Percentiles rank a stretch among this genome's conserved stretches.
Evolutionary conservation across 352 stramenopile genomes (phyloP).

Genomic region (Pythium periplocum): DNA sequence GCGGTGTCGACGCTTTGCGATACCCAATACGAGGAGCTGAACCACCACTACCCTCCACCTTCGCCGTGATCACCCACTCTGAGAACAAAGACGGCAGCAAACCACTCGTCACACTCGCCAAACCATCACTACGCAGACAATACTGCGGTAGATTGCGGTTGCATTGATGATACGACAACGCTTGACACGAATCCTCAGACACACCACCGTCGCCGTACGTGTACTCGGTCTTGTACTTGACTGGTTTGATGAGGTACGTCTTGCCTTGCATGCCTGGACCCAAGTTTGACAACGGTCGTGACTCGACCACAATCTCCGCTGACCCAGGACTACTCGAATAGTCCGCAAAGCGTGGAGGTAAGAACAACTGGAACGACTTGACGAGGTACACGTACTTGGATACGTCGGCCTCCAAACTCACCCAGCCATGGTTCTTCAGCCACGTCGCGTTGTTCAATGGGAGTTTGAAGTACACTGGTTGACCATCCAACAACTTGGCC

Average conservation of each 20-base stretch:
- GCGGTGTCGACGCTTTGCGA: slow-evolving; percentile 2
- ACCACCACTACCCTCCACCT: neutral
- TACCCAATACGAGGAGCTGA: slow-evolving; percentile 4
- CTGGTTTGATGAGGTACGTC: slow-evolving; percentile 6
- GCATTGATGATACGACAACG: slow-evolving; percentile 2
- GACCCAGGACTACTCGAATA: neutral
- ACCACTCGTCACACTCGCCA: neutral
- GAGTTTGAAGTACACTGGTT: slow-evolving; percentile 10
- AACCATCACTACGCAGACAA: slow-evolving; percentile 5
- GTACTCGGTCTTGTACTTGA: neutral
- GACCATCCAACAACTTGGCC: slow-evolving; percentile 4
- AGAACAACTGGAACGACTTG: slow-evolving; percentile 1
- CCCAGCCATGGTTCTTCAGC: slow-evolving; percentile 5
- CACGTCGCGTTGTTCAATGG: slow-evolving; percentile 8
- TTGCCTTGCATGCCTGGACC: slow-evolving; percentile 10
- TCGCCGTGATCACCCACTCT: slow-evolving; percentile 6
- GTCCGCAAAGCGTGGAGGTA: slow-evolving; percentile 8
- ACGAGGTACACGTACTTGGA: slow-evolving; percentile 1
- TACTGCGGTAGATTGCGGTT: slow-evolving; percentile 8
- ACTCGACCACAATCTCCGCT: slow-evolving; percentile 4
- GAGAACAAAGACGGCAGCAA: slow-evolving; percentile 7
- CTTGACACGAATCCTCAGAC: neutral
- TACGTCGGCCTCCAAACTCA: slow-evolving; percentile 3
- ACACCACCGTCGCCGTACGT: neutral
- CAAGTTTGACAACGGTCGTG: slow-evolving; percentile 3